phyloP scores from a whole-genome alignment of 257 asterid genomes.

The Perilla frutescens region DNA sequence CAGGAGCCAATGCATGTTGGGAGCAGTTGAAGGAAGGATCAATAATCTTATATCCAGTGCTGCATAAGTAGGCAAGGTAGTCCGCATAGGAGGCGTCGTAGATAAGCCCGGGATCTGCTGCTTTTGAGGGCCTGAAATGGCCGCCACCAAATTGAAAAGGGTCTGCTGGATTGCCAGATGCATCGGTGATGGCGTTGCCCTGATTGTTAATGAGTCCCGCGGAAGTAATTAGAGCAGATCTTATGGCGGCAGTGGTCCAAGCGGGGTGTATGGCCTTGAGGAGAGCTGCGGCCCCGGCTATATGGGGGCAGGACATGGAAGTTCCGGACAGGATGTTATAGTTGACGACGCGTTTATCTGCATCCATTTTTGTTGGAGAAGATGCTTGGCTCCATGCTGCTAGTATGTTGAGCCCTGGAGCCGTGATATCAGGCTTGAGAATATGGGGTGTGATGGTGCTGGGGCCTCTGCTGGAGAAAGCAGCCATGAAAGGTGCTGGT shows the following conservation, averaged over 20 bases:
- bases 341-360: conserved; percentile 64
- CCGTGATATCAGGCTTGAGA: conserved; percentile 92
- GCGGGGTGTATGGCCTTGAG: conserved; percentile 85
- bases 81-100: conserved; percentile 81
- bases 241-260: conserved; percentile 95
- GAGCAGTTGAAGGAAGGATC: conserved; percentile 63
- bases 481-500: conserved; percentile 71
- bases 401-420: conserved; percentile 83
- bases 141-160: conserved; percentile 91
- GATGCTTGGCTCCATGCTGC: conserved; percentile 98
- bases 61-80: conserved; percentile 74
- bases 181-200: conserved; percentile 58
- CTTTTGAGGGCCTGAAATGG: conserved; percentile 83
- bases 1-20: conserved; percentile 40
- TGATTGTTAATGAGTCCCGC: conserved; percentile 64
- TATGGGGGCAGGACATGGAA: conserved; percentile 95
- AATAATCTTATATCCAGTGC: conserved; percentile 39
- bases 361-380: conserved; percentile 66
- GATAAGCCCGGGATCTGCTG: conserved; percentile 88
- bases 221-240: conserved; percentile 87
- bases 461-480: conserved; percentile 69
- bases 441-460: conserved; percentile 48
- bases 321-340: conserved; percentile 83
- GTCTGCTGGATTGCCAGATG: conserved; percentile 68
- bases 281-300: conserved; percentile 75